These are phyloP conservation scores for Neofusicoccum laricinum DNA, from an alignment of 2,329 filamentous ascomycete genomes.

Conservation along the genomic window DNA sequence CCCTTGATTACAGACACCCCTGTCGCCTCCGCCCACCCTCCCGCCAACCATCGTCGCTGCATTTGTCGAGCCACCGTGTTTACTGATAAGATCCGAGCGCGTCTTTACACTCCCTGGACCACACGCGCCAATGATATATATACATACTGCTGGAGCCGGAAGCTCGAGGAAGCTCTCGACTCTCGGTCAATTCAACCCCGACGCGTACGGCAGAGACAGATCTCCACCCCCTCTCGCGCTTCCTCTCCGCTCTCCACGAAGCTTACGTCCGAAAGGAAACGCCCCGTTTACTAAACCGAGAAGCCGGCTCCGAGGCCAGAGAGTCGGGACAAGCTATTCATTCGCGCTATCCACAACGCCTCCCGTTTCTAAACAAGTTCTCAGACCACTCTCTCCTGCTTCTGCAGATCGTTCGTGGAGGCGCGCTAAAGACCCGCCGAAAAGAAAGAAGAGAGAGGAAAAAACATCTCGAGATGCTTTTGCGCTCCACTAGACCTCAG, in stretches of 20 bases:
- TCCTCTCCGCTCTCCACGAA: not conserved
- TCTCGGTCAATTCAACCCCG: too few species aligned
- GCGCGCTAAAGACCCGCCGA: too few species aligned
- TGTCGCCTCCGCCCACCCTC: not conserved
- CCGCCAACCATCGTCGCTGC: not conserved
- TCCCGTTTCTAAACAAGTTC: not conserved
- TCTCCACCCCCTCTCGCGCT: not conserved
- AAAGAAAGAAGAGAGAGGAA: too few species aligned
- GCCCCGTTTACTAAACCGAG: not conserved
- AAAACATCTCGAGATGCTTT: too few species aligned
- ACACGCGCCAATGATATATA: too few species aligned
- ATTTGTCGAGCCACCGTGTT: not conserved
- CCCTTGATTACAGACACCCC: not conserved
- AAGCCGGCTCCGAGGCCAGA: not conserved
- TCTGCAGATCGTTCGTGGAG: too few species aligned
- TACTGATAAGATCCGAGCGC: not conserved
- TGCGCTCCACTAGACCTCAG: too few species aligned
- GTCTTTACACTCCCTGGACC: not conserved
- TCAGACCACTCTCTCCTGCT: not conserved
- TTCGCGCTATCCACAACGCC: not conserved
- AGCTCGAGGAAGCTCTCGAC: not conserved
- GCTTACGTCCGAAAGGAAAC: slow-evolving; percentile 4
- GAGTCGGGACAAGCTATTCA: not conserved
- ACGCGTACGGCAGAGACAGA: too few species aligned
- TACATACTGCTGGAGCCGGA: too few species aligned